phyloP scores from a whole-genome alignment of 176 grass and related monocot species.

The Ensete glaucum region DNA sequence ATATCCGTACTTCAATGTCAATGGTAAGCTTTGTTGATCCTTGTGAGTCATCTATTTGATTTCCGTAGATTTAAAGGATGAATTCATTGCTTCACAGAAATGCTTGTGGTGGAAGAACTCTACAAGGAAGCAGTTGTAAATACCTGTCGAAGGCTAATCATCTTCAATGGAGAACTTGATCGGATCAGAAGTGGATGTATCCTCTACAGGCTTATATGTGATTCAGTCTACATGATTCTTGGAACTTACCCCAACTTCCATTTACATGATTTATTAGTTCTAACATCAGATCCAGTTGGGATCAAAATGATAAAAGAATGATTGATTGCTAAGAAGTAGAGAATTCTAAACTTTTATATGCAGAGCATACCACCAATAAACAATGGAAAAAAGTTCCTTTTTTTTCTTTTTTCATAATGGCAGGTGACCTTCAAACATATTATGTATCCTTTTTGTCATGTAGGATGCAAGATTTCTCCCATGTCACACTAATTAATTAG shows the following conservation, averaged over 20 bases:
- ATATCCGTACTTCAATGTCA: constrained; percentile 99
- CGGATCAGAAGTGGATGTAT: constrained; percentile 99
- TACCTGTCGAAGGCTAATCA: constrained; percentile 66
- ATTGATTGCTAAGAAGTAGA: neutral
- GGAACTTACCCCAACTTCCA: neutral
- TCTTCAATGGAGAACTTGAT: constrained; percentile 95
- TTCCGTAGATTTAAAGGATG: constrained; percentile 8
- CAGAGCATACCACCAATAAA: neutral
- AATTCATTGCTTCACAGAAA: constrained; percentile 41
- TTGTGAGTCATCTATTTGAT: neutral
- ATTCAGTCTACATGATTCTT: neutral
- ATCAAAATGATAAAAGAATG: neutral
- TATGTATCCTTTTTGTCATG: too few species aligned
- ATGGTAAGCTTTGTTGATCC: constrained; percentile 39
- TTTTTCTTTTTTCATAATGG: too few species aligned
- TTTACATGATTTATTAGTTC: neutral
- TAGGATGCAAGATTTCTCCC: too few species aligned
- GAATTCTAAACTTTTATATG: neutral
- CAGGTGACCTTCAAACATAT: too few species aligned
- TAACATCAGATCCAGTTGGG: neutral
- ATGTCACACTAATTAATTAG: too few species aligned
- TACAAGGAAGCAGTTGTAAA: constrained; percentile 68
- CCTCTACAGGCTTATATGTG: constrained; percentile 25
- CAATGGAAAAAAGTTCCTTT: too few species aligned
- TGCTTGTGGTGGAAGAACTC: constrained; percentile 96